Evolutionary conservation across 2,329 filamentous ascomycete genomes (phyloP).

Genomic region (Fusarium armeniacum): DNA sequence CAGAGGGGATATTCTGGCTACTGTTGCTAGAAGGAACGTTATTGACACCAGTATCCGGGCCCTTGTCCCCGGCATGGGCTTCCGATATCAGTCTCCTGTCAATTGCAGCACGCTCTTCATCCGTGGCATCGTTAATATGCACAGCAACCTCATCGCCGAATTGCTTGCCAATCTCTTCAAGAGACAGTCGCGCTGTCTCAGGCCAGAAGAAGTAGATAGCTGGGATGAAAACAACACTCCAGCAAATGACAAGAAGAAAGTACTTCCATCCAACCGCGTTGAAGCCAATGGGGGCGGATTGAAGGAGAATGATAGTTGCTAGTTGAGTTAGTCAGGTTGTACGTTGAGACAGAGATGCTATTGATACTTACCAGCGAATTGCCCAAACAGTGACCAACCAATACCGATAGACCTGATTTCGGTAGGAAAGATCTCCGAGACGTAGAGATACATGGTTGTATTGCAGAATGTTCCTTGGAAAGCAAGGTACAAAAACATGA

Average conservation of each 20-base stretch:
- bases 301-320: constrained; percentile 61
- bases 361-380: constrained; percentile 56
- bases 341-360: accelerated
- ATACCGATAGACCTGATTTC: constrained; percentile 66
- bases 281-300: constrained; percentile 58
- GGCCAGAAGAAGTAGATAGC: constrained; percentile 54
- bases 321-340: background rate
- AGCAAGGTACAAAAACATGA: constrained; percentile 63
- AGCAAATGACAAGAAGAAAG: constrained; percentile 62
- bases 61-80: background rate
- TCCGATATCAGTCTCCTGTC: constrained; percentile 17
- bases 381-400: constrained; percentile 65
- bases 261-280: constrained; percentile 64
- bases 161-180: constrained; percentile 57
- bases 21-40: constrained; percentile 13
- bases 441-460: constrained; percentile 58
- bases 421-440: constrained; percentile 59
- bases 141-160: constrained; percentile 66
- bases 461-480: constrained; percentile 62
- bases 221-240: constrained; percentile 54
- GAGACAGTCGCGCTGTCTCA: constrained; percentile 53
- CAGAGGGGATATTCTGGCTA: constrained; percentile 10
- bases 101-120: constrained; percentile 44
- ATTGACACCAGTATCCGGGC: accelerated
- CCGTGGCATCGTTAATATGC: constrained; percentile 59